These are phyloP conservation scores for Solanum peruvianum DNA, from an alignment of 257 asterid genomes.

Conservation along the genomic window DNA sequence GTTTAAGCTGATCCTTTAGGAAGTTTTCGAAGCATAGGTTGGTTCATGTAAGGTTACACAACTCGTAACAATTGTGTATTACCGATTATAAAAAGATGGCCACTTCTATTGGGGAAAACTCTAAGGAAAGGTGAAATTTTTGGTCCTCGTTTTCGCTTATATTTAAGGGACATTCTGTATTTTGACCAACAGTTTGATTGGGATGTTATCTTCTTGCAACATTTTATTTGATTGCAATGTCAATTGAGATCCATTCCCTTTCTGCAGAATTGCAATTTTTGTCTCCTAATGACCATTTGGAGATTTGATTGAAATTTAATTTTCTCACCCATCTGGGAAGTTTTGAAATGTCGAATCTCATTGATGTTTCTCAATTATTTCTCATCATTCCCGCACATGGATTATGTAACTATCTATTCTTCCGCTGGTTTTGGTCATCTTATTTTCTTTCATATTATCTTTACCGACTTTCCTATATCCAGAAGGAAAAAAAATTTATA, in stretches of 20 bases:
- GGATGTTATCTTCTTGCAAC: neutral
- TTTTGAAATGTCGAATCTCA: neutral
- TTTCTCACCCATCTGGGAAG: neutral
- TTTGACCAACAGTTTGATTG: neutral
- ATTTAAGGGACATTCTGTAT: neutral
- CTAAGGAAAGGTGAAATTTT: neutral
- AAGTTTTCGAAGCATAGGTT: neutral
- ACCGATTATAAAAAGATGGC: neutral
- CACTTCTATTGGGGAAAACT: neutral
- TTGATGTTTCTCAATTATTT: neutral
- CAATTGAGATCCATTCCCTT: neutral
- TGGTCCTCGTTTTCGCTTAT: neutral
- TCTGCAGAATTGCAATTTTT: neutral
- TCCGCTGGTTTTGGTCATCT: neutral
- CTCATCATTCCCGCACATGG: neutral
- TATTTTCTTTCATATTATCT: neutral
- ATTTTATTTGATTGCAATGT: neutral
- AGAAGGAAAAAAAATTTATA: neutral
- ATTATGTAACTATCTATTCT: neutral
- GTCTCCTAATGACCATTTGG: neutral
- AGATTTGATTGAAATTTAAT: neutral
- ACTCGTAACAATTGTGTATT: neutral
- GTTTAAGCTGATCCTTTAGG: neutral
- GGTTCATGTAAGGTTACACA: neutral
- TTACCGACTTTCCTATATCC: neutral